Base-by-base conservation (phyloP, 2,329 filamentous ascomycete genomes). In the Cladophialophora immunda region DNA sequence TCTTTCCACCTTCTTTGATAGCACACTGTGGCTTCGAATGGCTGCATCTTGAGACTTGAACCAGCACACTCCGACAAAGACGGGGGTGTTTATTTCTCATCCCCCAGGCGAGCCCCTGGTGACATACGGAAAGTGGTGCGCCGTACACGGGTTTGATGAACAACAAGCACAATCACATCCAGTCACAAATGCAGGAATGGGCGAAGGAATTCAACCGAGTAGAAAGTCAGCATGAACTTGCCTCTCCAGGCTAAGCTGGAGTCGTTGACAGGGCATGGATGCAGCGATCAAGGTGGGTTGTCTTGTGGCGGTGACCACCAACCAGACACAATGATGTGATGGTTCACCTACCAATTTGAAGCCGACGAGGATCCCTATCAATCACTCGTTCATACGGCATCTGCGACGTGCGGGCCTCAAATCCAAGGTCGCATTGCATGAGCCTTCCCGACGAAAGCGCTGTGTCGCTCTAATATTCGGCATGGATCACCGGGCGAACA, bases 161-260 rank as follows among this genome's bases (percentile, higher is more conserved):
- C 11, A 13, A 50, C 5, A 25, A 50, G 45, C 19, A 11, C 5
- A 8, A 27, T 50, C 45, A 50, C 45, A 11, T 13, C 17, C 45
- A 25, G 19, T 25, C 34, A 45, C 56, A 50, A 13, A 11, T 25
- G 19, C 45, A 22, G 45, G 45, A 25, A 25, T 27, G 45, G 13
- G 45, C 22, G 45, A 8, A 50, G 22, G 45, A 11, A 25, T 50
- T 25, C 45, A 50, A 41, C n/a, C 38, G 38, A 41, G 38, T 50
- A 25, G 15, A 50, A 25, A 25, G 45, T 4, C n/a, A 25, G 19
- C 22, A 25, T 50, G 19, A 13, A 19, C 45, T 13, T 50, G 25
- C 45, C 45, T 27, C 22, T 50, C 45, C 19, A 8, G 45, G 45
- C 45, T 50, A 50, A 50, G 45, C 45, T 50, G 19, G 45, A 25